phyloP scores from a whole-genome alignment of 1,284 basidiomycete species.

The Malassezia restricta region DNA sequence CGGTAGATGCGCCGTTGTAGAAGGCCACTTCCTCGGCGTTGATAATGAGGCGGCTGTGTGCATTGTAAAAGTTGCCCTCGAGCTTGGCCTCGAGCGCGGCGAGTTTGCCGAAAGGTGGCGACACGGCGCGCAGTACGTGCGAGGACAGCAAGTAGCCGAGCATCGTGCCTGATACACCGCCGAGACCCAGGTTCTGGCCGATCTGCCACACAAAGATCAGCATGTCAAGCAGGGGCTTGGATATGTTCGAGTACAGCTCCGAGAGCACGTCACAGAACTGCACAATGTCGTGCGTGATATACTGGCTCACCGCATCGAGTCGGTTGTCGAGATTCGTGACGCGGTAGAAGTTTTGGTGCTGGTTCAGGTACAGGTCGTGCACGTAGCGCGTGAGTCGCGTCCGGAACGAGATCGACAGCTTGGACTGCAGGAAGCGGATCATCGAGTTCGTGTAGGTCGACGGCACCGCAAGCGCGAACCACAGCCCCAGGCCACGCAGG shows the following conservation, averaged over 20 bases:
- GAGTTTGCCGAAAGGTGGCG: slow-evolving; percentile 83
- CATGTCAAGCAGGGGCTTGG: slow-evolving; percentile 78
- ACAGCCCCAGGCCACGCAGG: slow-evolving; percentile 65
- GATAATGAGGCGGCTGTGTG: slow-evolving; percentile 72
- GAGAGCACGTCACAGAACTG: slow-evolving; percentile 78
- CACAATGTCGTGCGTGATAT: slow-evolving; percentile 83
- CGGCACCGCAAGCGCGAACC: slow-evolving; percentile 81
- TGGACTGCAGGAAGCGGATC: slow-evolving; percentile 84
- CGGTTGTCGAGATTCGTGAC: slow-evolving; percentile 41
- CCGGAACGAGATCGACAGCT: slow-evolving; percentile 69
- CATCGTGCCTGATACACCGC: slow-evolving; percentile 64
- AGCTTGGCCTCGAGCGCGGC: slow-evolving; percentile 74
- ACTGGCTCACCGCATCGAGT: slow-evolving; percentile 48
- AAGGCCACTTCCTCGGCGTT: slow-evolving; percentile 94
- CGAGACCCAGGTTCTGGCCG: slow-evolving; percentile 65
- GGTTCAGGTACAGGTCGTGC: slow-evolving; percentile 65
- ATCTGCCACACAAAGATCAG: slow-evolving; percentile 87
- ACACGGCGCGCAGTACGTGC: slow-evolving; percentile 65
- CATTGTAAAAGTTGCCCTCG: slow-evolving; percentile 77
- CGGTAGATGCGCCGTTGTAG: slow-evolving; percentile 76
- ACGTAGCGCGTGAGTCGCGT: slow-evolving; percentile 81
- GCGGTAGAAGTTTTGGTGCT: slow-evolving; percentile 52
- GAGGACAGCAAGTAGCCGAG: slow-evolving; percentile 76
- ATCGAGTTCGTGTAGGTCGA: slow-evolving; percentile 93
- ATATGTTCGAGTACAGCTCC: slow-evolving; percentile 59